Evolutionary conservation across 768 basidiomycete species (phyloP), one percentile per base, ranked within the genome.

Genomic region (Naganishia antarctica): DNA sequence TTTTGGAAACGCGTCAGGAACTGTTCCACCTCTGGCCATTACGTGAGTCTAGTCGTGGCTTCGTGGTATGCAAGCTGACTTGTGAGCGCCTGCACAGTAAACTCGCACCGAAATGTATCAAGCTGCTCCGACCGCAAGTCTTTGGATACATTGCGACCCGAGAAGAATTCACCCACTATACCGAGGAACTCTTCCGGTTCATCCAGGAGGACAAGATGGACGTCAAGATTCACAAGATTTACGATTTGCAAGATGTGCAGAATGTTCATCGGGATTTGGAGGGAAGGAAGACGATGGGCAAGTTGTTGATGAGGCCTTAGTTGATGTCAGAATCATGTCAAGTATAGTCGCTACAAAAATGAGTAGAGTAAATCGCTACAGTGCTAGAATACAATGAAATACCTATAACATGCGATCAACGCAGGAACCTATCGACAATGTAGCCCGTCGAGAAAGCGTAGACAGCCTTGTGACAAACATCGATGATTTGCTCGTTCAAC

Each of bases 1-100:
- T 7, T 84, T 91, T 60, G 96, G 96, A 0, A 98, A 97, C 70
- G 90, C 94, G 0, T 94, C 91, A 7, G 92, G 92, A 2, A 78
- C 66, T 12, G 58, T 60, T 44, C 62, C 18, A 49, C 65, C 65
- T n/a, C 40, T 66, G 32, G 37, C 65, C 11, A 48, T 66, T 21
- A 45, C 34, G 74, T 70, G 63, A 64, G 72, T 71, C 48, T n/a
- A n/a, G n/a, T n/a, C n/a, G n/a, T n/a, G n/a, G n/a, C n/a, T n/a
- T n/a, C n/a, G n/a, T n/a, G n/a, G n/a, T n/a, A 32, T 43, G 4
- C 40, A 25, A n/a, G 26, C 46, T 48, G 15, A n/a, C 29, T 31
- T 26, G 23, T 34, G n/a, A n/a, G n/a, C 48, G 8, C 34, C 41
- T 26, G 87, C 89, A 78, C 86, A 78, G 89, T 51, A 87, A 84